phyloP scores from a whole-genome alignment of 2,329 filamentous ascomycete species.

The Penicillium sp. region DNA sequence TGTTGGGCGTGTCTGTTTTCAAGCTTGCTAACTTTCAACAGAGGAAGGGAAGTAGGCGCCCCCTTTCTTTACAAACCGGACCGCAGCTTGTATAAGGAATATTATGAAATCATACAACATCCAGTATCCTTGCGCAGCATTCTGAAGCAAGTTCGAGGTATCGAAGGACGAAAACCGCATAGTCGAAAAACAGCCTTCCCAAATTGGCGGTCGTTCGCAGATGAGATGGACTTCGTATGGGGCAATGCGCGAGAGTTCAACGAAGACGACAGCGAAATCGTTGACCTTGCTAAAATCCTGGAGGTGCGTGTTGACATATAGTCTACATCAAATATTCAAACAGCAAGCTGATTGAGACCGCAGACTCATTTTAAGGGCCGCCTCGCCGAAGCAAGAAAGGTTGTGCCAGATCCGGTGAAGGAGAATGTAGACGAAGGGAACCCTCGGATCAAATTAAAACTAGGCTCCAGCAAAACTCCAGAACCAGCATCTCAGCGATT shows the following conservation, averaged over 20 bases:
- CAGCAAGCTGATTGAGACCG: conserved; percentile 15
- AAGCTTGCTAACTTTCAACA: conserved; percentile 23
- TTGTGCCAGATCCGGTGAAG: conserved; percentile 62
- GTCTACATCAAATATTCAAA: conserved; percentile 1
- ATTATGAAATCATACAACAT: conserved; percentile 78
- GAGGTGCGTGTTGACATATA: conserved; percentile 53
- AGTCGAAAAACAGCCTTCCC: conserved; percentile 66
- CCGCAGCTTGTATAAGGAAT: conserved; percentile 68
- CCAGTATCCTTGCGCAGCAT: conserved; percentile 75
- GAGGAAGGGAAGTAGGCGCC: conserved; percentile 64
- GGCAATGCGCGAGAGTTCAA: conserved; percentile 85
- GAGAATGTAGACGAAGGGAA: conserved; percentile 43
- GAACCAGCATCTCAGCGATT: conserved; percentile 57
- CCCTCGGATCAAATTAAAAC: conserved; percentile 77
- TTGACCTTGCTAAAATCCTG: conserved; percentile 69
- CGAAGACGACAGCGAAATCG: conserved; percentile 85
- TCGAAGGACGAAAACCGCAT: conserved; percentile 63
- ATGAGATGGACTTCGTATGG: conserved; percentile 78
- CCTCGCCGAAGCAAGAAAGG: conserved; percentile 66
- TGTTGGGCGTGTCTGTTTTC: conserved; percentile 14
- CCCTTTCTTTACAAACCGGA: conserved; percentile 77
- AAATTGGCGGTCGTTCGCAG: conserved; percentile 76
- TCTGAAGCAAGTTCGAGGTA: conserved; percentile 71
- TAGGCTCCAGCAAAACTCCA: conserved; percentile 45
- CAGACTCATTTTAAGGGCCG: conserved; percentile 67